Base-by-base conservation (phyloP, 2,329 filamentous ascomycete genomes). In the Colletotrichum musicola region DNA sequence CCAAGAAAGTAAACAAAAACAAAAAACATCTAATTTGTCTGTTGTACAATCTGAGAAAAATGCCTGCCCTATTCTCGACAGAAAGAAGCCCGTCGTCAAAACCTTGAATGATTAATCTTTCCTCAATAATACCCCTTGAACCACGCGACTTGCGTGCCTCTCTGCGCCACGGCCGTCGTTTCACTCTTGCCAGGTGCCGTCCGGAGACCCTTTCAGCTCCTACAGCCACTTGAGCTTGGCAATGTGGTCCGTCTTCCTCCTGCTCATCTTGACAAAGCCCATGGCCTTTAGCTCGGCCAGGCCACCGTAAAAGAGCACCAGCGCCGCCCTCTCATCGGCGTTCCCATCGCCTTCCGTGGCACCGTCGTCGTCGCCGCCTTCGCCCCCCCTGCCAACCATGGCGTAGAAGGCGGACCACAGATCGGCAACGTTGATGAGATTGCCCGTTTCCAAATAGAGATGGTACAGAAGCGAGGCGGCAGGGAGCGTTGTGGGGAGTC, bases 181-280 rank as follows among this genome's bases (percentile, higher is more conserved):
- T 61, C 62, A 51, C 49, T 42, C 50, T 54, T 46, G 16, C 18
- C 46, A 44, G 66, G 47, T 42, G 65, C 61, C 44, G 55, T 61
- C 50, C 35, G 25, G 42, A 51, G 38, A 6, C 42, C 56, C 66
- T 69, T 69, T 69, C 57, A 68, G 67, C 64, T 62, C 63, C 76
- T 78, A 88, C 70, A 96, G 82, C 74, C 95, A 96, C 77, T 92
- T 94, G 89, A 94, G 85, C 83, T 98, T 98, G 46, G 93, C 91
- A 73, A 98, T 83, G 80, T 98, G 95, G 77, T 98, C 96, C 25
- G 90, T 89, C 84, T 97, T 97, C 84, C 95, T 97, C 81, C 92
- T 93, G 76, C 92, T 98, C 70, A 88, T 86, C 82, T 96, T 98
- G 70, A 98, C 87, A 80, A 98, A 92, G 7, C 96, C 96, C 75